These are phyloP conservation scores for Penicillium vulpinum DNA, from an alignment of 2,329 filamentous ascomycete genomes.

Conservation along the genomic window DNA sequence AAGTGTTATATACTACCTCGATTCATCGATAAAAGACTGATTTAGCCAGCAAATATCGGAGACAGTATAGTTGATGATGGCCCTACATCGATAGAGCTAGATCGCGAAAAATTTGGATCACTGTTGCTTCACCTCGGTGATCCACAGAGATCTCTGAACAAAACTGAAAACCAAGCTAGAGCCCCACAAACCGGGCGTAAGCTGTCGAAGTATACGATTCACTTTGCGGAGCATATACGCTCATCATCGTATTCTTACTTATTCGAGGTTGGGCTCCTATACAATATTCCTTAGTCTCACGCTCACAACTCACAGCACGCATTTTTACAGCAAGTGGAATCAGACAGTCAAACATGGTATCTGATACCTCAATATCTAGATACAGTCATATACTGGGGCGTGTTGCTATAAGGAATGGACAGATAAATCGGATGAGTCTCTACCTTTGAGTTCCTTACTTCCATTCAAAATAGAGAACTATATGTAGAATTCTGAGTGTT, in stretches of 20 bases:
- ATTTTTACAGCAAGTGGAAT: neutral
- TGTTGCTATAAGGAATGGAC: neutral
- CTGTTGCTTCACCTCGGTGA: neutral
- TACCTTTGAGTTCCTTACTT: no score
- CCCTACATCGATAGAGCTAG: neutral
- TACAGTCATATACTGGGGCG: neutral
- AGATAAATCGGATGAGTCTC: no score
- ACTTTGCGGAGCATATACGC: neutral
- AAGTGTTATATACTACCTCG: neutral
- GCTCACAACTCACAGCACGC: neutral
- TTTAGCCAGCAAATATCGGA: neutral
- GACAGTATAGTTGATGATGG: neutral
- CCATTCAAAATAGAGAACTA: no score
- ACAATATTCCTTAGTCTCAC: neutral
- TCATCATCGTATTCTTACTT: neutral
- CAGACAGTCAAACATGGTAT: neutral
- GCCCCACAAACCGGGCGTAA: no score
- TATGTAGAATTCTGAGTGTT: no score
- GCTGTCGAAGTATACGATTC: neutral
- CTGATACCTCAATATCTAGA: neutral
- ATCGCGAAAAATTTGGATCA: neutral
- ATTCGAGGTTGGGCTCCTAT: neutral
- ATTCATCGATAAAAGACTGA: neutral
- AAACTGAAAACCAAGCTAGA: no score
- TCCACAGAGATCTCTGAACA: neutral